Percentiles rank a stretch among this genome's conserved stretches.
Conservation (phyloP, 148 eudicot genomes). For the Spergularia bocconei region DNA sequence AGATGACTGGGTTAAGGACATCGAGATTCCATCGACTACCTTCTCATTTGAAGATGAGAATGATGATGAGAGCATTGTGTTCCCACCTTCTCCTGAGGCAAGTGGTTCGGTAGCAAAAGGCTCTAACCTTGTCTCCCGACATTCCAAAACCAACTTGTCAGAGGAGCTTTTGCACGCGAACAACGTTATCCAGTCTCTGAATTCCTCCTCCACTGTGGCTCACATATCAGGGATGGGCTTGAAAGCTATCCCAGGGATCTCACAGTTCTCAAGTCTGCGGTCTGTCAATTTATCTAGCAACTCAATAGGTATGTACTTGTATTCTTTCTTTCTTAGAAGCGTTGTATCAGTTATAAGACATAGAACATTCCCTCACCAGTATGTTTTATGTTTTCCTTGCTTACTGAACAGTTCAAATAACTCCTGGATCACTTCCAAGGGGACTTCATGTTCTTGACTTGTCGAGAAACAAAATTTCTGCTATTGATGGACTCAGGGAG, state of each 20-base stretch:
- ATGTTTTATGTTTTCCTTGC: slow-evolving; percentile 14
- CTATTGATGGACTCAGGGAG: slow-evolving; percentile 87
- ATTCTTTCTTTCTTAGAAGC: neutral
- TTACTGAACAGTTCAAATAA: slow-evolving; percentile 54
- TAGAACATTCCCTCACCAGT: slow-evolving; percentile 7
- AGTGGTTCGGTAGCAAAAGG: slow-evolving; percentile 30
- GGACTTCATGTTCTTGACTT: slow-evolving; percentile 81
- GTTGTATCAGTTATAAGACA: neutral
- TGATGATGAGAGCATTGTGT: slow-evolving; percentile 27
- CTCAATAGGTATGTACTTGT: slow-evolving; percentile 49
- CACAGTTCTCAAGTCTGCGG: slow-evolving; percentile 70
- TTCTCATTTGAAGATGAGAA: slow-evolving; percentile 26
- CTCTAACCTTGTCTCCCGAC: slow-evolving; percentile 26
- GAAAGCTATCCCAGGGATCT: slow-evolving; percentile 64
- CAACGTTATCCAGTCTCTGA: slow-evolving; percentile 68
- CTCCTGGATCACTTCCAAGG: slow-evolving; percentile 81
- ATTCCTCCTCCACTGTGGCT: slow-evolving; percentile 86
- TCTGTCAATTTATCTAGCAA: slow-evolving; percentile 86
- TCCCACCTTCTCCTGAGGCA: slow-evolving; percentile 63
- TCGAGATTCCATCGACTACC: slow-evolving; percentile 36
- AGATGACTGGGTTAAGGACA: slow-evolving; percentile 72
- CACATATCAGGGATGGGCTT: slow-evolving; percentile 78
- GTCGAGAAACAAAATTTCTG: slow-evolving; percentile 74
- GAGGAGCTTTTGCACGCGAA: slow-evolving; percentile 74
- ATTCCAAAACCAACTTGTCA: slow-evolving; percentile 38